Base-by-base conservation (phyloP, 1,284 basidiomycete genomes). In the Apiotrichum brassicae region DNA sequence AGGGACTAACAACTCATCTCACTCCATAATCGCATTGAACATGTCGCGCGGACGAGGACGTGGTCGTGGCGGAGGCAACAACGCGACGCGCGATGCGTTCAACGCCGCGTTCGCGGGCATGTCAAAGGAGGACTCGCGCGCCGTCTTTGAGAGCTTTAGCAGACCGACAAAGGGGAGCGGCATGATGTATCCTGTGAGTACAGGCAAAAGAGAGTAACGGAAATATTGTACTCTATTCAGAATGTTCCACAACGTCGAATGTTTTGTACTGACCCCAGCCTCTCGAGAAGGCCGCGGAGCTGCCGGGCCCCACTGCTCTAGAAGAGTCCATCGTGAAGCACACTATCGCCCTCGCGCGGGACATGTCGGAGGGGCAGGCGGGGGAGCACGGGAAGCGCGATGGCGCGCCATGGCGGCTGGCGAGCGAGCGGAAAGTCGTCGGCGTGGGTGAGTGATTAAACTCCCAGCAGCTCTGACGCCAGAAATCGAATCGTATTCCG, bases 401-500 rank as follows among this genome's bases (percentile, higher is more conserved):
- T 3, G 55, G 53, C 16, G 55, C 60, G 5, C 63, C 66, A 4
- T 71, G 69, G 69, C 60, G 68, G 28, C 49, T 70, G n/a, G 57
- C 58, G 20, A 57, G 56, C 13, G 62, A 62, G 37, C 52, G 66
- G 13, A 71, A 71, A 44, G 57, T 60, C 3, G 63, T 71, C 4
- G 66, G 65, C 3, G 64, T 71, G 18, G 66, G 68, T 70, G 40
- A 51, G 65, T 64, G 9, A 30, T 30, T 30, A 30, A 14, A 14
- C 8, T 30, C 14, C 12, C 4, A 40, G 13, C 9, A n/a, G 40
- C 24, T 18, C 41, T 45, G 19, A 50, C 43, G 19, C 6, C 48
- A 72, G 71, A 74, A 48, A 70, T 74, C 55, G 70, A 72, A 46
- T 65, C 66, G 4, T 74, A 66, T 44, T 66, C 71, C 3, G 70